These are phyloP conservation scores for Podospora appendiculata DNA, from an alignment of 495 filamentous ascomycete genomes.

Conservation along the genomic window DNA sequence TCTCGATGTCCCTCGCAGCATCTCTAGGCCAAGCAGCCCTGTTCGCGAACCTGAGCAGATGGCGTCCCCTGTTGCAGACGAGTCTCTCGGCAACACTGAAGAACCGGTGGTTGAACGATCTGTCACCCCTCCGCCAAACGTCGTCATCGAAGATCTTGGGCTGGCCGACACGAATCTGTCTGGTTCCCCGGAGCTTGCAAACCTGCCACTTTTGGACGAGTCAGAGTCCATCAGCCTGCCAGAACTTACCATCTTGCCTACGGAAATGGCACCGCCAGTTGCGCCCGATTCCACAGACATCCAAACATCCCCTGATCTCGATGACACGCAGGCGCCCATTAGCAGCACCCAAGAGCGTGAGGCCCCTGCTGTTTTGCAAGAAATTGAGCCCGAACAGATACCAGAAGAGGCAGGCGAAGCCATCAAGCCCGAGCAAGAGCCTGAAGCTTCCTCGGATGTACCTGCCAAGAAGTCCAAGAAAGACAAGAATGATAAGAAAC, in stretches of 20 bases:
- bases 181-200: neutral
- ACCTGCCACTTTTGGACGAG: neutral
- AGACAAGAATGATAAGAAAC: slow-evolving; percentile 1
- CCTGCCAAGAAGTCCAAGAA: slow-evolving; percentile 22
- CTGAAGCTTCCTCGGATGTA: slow-evolving; percentile 1
- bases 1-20: neutral
- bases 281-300: neutral
- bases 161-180: neutral
- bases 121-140: too few relatives aligned
- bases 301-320: too few relatives aligned
- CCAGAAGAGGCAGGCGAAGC: neutral
- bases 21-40: neutral
- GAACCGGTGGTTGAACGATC: neutral
- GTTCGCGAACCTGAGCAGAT: neutral
- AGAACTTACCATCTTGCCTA: neutral
- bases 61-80: neutral
- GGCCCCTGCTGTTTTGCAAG: too few relatives aligned
- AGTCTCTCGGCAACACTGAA: neutral
- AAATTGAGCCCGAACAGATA: neutral
- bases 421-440: neutral
- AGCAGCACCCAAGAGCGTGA: too few relatives aligned
- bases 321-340: too few relatives aligned
- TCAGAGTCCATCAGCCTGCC: neutral
- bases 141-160: too few relatives aligned
- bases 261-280: neutral